These are phyloP conservation scores for Sphenostylis stenocarpa DNA, from an alignment of 306 rosid species.

Conservation along the genomic window DNA sequence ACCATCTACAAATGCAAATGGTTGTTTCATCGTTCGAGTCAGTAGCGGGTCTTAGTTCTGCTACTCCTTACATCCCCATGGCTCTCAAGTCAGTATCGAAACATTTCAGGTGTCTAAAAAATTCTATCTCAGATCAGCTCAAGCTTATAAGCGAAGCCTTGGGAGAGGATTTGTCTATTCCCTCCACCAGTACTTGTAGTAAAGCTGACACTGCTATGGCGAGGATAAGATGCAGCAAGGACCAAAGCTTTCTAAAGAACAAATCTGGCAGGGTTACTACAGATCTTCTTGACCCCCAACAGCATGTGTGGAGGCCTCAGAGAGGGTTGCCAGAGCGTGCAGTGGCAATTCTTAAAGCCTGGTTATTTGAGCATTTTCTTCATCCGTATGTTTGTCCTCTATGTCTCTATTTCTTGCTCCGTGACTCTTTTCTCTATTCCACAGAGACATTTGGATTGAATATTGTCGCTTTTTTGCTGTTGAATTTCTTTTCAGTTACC, in stretches of 20 bases:
- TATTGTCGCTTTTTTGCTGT: neutral
- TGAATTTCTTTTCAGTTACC: conserved; percentile 65
- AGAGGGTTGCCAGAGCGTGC: conserved; percentile 94
- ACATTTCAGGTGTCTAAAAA: conserved; percentile 65
- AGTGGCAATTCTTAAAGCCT: conserved; percentile 82
- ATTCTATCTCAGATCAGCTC: conserved; percentile 66
- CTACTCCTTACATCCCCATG: conserved; percentile 70
- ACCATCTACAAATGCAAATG: conserved; percentile 94
- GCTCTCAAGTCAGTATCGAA: conserved; percentile 67
- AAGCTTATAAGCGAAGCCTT: conserved; percentile 43
- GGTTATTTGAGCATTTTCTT: conserved; percentile 98
- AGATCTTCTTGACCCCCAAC: conserved; percentile 63
- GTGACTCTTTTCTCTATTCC: neutral
- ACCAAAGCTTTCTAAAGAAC: conserved; percentile 61
- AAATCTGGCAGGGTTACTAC: conserved; percentile 39
- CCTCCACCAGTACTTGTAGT: conserved; percentile 35
- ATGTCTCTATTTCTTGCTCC: neutral
- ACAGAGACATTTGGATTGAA: neutral
- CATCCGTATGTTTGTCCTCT: conserved; percentile 72
- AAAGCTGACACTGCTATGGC: conserved; percentile 41
- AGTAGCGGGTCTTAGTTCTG: conserved; percentile 78
- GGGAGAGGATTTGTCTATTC: conserved; percentile 61
- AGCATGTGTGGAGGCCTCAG: conserved; percentile 85
- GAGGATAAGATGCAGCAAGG: conserved; percentile 49
- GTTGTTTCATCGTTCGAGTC: conserved; percentile 85